phyloP scores from a whole-genome alignment of 495 filamentous ascomycete species.

The Aspergillus coremiiformis region DNA sequence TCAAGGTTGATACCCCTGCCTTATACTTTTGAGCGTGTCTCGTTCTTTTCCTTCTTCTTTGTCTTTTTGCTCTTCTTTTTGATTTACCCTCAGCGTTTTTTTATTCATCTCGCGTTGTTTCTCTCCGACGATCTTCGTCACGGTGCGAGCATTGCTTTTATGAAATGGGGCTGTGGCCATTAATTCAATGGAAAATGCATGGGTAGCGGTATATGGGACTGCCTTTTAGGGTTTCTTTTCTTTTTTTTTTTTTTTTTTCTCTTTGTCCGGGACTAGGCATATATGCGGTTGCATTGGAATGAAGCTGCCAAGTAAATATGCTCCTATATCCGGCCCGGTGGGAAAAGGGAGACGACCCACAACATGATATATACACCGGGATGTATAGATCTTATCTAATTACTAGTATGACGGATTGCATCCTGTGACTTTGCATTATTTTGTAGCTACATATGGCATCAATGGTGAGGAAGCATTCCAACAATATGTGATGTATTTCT shows the following conservation, averaged over 20 bases:
- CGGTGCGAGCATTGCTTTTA: slow-evolving; percentile 13
- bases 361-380: background rate
- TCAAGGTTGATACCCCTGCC: slow-evolving; percentile 34
- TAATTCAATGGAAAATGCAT: slow-evolving; percentile 30
- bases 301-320: slow-evolving; percentile 6
- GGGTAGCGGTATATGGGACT: slow-evolving; percentile 16
- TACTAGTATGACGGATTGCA: slow-evolving; percentile 5
- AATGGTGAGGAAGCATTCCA: slow-evolving; percentile 5
- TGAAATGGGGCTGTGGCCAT: slow-evolving; percentile 22
- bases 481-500: background rate
- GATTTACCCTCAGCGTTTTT: slow-evolving; percentile 3
- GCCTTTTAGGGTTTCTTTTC: slow-evolving; percentile 9
- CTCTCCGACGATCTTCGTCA: background rate
- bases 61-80: no score
- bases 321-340: slow-evolving; percentile 5
- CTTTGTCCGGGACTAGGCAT: slow-evolving; percentile 19
- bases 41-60: slow-evolving; percentile 4
- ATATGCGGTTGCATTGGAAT: slow-evolving; percentile 8
- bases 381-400: background rate
- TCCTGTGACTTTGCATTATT: background rate
- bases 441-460: slow-evolving; percentile 7
- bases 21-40: slow-evolving; percentile 16
- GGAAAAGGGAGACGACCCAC: background rate
- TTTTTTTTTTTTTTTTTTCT: slow-evolving; percentile 13
- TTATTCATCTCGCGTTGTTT: background rate